phyloP scores from a whole-genome alignment of 305 asterid genomes.

The Solanum hybrid region DNA sequence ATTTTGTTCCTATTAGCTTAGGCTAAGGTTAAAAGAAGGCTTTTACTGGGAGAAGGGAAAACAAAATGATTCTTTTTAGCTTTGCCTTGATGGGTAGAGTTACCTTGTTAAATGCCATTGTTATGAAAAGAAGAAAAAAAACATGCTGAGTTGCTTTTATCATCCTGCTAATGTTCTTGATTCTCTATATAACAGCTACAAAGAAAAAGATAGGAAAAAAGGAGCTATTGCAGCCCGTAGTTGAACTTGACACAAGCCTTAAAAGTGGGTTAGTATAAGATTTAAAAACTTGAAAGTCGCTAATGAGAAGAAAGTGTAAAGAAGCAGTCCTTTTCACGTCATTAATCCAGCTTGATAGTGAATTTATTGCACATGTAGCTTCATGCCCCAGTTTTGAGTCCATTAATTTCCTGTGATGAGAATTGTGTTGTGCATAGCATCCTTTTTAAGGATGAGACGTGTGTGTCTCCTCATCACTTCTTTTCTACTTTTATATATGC shows the following conservation, averaged over 20 bases:
- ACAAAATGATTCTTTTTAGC: not conserved
- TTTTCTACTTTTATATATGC: not conserved
- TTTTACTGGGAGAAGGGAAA: not conserved
- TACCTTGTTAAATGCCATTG: not conserved
- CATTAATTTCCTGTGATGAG: slow-evolving; percentile 10
- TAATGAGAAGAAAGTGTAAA: not conserved
- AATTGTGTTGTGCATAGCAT: slow-evolving; percentile 2
- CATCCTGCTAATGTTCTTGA: not conserved
- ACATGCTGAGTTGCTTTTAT: not conserved
- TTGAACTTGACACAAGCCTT: not conserved
- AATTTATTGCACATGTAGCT: slow-evolving; percentile 25
- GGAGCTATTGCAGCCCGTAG: not conserved
- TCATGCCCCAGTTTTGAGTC: slow-evolving; percentile 7
- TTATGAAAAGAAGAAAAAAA: not conserved
- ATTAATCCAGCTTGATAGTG: not conserved
- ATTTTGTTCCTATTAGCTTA: not conserved
- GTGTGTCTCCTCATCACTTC: not conserved
- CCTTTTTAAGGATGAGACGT: not conserved
- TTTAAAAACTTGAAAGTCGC: not conserved
- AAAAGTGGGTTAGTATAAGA: not conserved
- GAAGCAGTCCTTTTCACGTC: not conserved
- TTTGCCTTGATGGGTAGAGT: not conserved
- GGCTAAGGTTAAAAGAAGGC: not conserved
- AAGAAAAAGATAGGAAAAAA: not conserved
- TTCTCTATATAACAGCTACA: not conserved